Percentiles rank a stretch among this genome's conserved stretches.
phyloP scores from a whole-genome alignment of 129 eudicot species.

The Oenanthe sinensis region DNA sequence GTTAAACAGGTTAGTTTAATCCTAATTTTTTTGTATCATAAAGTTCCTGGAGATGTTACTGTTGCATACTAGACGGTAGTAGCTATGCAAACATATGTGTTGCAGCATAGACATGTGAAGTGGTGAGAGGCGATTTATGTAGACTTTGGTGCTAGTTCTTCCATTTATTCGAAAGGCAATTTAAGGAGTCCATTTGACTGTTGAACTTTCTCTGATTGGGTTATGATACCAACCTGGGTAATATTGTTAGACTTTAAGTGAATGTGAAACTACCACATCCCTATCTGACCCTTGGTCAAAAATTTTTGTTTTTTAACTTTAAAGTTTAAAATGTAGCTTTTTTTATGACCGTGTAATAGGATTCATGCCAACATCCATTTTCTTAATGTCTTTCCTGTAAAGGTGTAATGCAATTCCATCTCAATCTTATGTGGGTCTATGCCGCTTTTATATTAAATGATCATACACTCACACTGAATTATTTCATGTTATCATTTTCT shows the following conservation, averaged over 20 bases:
- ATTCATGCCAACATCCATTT: not conserved
- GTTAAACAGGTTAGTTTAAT: constrained; percentile 54
- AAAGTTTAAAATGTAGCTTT: not conserved
- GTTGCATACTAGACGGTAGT: not conserved
- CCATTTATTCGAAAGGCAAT: not conserved
- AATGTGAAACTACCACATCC: not conserved
- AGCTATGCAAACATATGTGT: not conserved
- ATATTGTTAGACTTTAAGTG: not conserved
- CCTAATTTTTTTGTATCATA: not conserved
- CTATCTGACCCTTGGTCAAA: not conserved
- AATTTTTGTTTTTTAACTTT: not conserved
- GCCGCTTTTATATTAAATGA: not conserved
- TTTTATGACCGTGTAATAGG: not conserved
- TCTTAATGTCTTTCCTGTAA: not conserved
- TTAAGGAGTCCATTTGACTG: not conserved
- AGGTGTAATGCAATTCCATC: not conserved
- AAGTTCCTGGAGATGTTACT: not conserved
- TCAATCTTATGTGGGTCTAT: not conserved
- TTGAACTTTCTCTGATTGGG: not conserved
- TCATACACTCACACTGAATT: not conserved
- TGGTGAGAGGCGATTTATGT: not conserved
- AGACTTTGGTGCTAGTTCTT: not conserved
- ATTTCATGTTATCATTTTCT: not conserved
- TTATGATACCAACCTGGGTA: not conserved
- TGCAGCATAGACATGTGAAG: not conserved